Percentiles rank a stretch among this genome's conserved stretches.
Evolutionary conservation across 495 filamentous ascomycete species (phyloP).

Genomic region (Friedmanniomyces simplex): DNA sequence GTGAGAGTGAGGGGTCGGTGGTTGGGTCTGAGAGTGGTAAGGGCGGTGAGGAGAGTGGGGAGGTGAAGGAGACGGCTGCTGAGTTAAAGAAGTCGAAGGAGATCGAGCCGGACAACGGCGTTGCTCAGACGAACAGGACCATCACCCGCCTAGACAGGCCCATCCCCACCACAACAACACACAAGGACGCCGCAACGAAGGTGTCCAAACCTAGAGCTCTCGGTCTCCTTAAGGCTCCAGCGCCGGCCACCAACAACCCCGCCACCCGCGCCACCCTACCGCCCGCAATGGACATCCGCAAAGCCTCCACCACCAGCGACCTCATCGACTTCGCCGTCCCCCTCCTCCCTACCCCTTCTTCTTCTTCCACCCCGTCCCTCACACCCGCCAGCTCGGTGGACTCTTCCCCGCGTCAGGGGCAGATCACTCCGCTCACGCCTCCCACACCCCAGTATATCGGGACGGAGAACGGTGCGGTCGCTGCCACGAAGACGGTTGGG

Average conservation of each 20-base stretch:
- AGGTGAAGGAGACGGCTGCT: neutral
- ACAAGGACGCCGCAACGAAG: no score
- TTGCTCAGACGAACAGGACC: neutral
- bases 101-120: neutral
- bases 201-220: neutral
- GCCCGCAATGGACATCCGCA: slow-evolving; percentile 4
- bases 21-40: neutral
- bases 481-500: neutral
- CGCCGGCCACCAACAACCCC: neutral
- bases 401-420: neutral
- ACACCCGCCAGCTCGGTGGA: neutral
- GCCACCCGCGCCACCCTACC: neutral
- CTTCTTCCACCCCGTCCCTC: neutral
- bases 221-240: neutral
- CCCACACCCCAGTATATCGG: neutral
- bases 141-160: no score
- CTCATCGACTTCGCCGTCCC: slow-evolving; percentile 17
- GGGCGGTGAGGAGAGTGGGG: neutral
- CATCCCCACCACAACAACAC: no score
- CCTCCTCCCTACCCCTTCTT: neutral
- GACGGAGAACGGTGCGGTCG: neutral
- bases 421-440: neutral
- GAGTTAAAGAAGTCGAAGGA: neutral
- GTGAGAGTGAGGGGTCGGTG: neutral
- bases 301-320: slow-evolving; percentile 9